Conservation (phyloP, 495 filamentous ascomycete genomes). For the Chlorociboria aeruginascens region DNA sequence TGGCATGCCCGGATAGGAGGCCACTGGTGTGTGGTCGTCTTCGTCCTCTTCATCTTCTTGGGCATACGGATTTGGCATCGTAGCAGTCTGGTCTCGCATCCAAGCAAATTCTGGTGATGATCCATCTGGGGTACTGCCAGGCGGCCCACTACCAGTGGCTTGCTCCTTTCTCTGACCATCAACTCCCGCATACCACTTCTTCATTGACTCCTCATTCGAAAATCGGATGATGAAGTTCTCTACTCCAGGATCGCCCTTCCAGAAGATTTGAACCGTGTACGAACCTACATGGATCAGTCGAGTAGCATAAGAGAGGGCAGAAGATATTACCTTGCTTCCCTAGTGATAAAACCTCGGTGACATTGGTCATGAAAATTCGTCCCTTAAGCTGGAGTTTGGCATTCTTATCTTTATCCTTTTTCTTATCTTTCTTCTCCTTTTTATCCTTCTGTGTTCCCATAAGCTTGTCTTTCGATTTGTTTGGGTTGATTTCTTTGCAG, state of each 20-base stretch:
- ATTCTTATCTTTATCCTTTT: conserved; percentile 55
- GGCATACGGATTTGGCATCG: conserved; percentile 66
- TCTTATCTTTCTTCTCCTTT: conserved; percentile 56
- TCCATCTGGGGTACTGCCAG: conserved; percentile 23
- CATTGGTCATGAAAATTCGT: conserved; percentile 98
- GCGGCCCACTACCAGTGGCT: conserved; percentile 13
- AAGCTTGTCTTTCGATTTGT: conserved; percentile 61
- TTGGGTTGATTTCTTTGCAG: conserved; percentile 87
- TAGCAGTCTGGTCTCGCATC: conserved; percentile 49
- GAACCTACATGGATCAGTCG: conserved; percentile 45
- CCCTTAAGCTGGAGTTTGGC: conserved; percentile 87
- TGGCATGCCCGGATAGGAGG: conserved; percentile 33
- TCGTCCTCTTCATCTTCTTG: conserved; percentile 74
- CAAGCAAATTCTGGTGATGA: conserved; percentile 57
- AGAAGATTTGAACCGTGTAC: conserved; percentile 94
- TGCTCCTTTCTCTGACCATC: conserved; percentile 44
- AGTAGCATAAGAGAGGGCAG: not conserved
- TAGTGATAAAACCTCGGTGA: conserved; percentile 80
- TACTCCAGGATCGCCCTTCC: conserved; percentile 93
- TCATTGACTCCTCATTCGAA: conserved; percentile 79
- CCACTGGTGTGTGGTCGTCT: conserved; percentile 31
- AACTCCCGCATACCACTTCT: conserved; percentile 67
- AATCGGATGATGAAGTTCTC: conserved; percentile 96
- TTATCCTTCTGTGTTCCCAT: conserved; percentile 55
- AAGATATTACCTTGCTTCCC: conserved; percentile 61